Conservation (phyloP, 495 filamentous ascomycete genomes). For the Haplographium delicatum region DNA sequence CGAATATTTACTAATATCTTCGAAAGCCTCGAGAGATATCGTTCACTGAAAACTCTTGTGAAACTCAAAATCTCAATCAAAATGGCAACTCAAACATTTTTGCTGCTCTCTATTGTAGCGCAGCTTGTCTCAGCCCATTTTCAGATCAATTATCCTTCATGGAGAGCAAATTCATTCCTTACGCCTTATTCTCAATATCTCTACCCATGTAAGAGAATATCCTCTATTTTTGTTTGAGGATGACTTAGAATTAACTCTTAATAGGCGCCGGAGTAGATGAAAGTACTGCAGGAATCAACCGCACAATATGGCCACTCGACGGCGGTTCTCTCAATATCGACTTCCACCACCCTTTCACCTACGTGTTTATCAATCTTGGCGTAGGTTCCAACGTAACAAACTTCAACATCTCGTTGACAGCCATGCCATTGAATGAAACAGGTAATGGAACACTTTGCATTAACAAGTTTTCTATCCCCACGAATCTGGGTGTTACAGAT, state of each 20-base stretch:
- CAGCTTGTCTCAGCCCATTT: slow-evolving; percentile 53
- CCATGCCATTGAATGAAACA: slow-evolving; percentile 49
- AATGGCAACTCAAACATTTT: too few relatives aligned
- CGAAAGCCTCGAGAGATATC: too few relatives aligned
- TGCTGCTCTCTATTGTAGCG: too few relatives aligned
- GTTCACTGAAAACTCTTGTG: too few relatives aligned
- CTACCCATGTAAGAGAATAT: slow-evolving; percentile 47
- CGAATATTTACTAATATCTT: too few relatives aligned
- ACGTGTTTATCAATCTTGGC: slow-evolving; percentile 60
- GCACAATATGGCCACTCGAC: slow-evolving; percentile 54
- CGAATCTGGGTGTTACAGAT: slow-evolving; percentile 36
- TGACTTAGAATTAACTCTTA: slow-evolving; percentile 1
- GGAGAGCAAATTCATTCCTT: slow-evolving; percentile 48
- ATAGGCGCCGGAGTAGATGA: slow-evolving; percentile 51
- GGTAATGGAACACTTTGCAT: slow-evolving; percentile 58
- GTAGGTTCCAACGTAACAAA: slow-evolving; percentile 48
- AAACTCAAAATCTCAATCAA: too few relatives aligned
- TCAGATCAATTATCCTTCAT: slow-evolving; percentile 48
- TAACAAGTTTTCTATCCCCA: slow-evolving; percentile 39
- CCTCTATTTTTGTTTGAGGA: slow-evolving; percentile 2
- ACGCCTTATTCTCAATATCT: slow-evolving; percentile 42
- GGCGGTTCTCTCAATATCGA: slow-evolving; percentile 50
- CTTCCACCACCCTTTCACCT: slow-evolving; percentile 49
- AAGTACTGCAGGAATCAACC: slow-evolving; percentile 37
- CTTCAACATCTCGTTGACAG: slow-evolving; percentile 56